Evolutionary conservation across 2,329 filamentous ascomycete genomes (phyloP).

Genomic region (Xylariaceae sp.): DNA sequence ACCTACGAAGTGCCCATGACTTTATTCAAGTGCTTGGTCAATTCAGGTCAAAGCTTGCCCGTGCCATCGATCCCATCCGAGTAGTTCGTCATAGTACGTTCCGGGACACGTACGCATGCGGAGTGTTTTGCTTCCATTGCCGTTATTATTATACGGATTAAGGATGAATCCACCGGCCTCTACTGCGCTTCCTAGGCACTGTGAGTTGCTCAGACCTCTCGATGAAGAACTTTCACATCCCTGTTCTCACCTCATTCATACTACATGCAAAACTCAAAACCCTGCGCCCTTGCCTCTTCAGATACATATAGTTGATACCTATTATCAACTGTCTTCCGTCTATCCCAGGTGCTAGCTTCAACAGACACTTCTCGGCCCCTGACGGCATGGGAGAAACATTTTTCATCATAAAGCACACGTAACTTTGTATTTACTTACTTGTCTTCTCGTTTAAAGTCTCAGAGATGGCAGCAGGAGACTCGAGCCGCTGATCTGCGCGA

Average conservation of each 20-base stretch:
- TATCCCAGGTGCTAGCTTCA: too few species aligned
- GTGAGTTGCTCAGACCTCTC: not conserved
- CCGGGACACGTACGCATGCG: not conserved
- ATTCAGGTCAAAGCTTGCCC: too few species aligned
- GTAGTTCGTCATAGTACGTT: not conserved
- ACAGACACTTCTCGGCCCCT: too few species aligned
- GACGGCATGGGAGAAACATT: too few species aligned
- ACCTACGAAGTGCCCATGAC: too few species aligned
- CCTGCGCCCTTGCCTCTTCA: not conserved
- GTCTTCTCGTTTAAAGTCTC: too few species aligned
- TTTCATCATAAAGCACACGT: too few species aligned
- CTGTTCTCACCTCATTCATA: not conserved
- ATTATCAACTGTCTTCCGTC: not conserved
- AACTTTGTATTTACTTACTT: too few species aligned
- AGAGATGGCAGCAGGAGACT: not conserved
- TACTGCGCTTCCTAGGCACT: not conserved
- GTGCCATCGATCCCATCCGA: not conserved
- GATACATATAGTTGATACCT: not conserved
- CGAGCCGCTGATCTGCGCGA: too few species aligned
- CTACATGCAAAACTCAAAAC: not conserved
- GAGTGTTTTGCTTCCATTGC: too few species aligned
- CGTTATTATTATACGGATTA: not conserved
- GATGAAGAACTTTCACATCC: not conserved
- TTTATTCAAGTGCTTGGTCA: too few species aligned
- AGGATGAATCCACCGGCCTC: not conserved